Evolutionary conservation across 768 basidiomycete species (phyloP).

Genomic region (Agrocybe pediades): DNA sequence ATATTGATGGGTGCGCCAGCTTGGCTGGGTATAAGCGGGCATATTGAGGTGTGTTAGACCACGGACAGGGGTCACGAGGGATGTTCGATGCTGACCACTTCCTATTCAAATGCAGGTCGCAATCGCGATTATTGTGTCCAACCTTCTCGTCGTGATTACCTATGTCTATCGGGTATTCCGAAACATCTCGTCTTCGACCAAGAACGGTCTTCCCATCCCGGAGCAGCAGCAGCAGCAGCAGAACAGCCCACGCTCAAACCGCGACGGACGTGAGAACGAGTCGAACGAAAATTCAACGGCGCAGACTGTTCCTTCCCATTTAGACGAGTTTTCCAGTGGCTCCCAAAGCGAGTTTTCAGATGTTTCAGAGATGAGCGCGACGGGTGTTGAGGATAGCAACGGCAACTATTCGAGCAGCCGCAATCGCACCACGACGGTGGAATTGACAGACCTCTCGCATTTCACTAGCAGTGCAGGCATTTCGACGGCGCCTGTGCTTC

Average conservation of each 20-base stretch:
- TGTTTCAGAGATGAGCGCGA: not conserved
- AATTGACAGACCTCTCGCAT: not conserved
- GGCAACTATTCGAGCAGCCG: not conserved
- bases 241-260: too few relatives aligned
- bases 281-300: not conserved
- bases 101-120: not conserved
- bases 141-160: not conserved
- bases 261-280: not conserved
- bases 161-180: not conserved
- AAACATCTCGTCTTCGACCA: not conserved
- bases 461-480: not conserved
- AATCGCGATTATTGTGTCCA: not conserved
- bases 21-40: slow-evolving; percentile 1
- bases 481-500: not conserved
- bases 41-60: slow-evolving; percentile 12
- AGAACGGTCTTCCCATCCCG: too few relatives aligned
- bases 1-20: not conserved
- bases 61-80: too few relatives aligned
- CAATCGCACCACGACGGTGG: not conserved
- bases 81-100: not conserved
- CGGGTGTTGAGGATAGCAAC: not conserved
- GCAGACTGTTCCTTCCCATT: too few relatives aligned
- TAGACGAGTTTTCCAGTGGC: too few relatives aligned
- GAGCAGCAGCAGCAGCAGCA: too few relatives aligned
- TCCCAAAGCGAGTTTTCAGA: too few relatives aligned